Evolutionary conservation across 352 stramenopile species (phyloP).

Genomic region (Phytophthora tentaculata): DNA sequence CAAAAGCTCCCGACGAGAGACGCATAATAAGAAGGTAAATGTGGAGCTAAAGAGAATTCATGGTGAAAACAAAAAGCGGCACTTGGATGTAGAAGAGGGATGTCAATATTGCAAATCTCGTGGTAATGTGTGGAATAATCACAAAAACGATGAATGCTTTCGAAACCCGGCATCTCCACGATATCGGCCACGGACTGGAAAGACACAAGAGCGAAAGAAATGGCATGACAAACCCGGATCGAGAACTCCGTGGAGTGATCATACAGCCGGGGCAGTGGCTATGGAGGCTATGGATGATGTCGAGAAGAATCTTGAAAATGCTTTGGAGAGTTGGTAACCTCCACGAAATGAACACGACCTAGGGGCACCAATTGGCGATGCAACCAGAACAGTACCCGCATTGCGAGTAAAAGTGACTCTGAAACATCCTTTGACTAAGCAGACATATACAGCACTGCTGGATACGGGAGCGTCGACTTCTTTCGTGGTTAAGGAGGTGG

Average conservation of each 20-base stretch:
- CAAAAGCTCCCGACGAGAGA: background rate
- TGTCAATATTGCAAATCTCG: background rate
- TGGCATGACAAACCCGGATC: background rate
- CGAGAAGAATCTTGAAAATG: background rate
- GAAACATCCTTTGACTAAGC: background rate
- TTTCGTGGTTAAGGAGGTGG: background rate
- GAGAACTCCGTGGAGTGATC: background rate
- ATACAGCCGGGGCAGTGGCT: background rate
- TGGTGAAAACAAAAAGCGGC: background rate
- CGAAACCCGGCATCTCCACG: background rate
- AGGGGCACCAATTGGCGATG: too few species aligned
- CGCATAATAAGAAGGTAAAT: background rate
- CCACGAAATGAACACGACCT: background rate
- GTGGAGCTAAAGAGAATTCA: background rate
- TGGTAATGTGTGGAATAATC: background rate
- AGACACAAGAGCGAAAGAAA: background rate
- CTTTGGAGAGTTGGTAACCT: background rate
- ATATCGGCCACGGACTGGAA: background rate
- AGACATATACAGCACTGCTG: background rate
- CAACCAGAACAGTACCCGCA: background rate
- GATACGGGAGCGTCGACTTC: background rate
- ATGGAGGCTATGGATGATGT: background rate
- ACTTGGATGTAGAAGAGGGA: background rate
- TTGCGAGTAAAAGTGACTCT: background rate
- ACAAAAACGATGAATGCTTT: background rate